Evolutionary conservation across 176 grass and related monocot species (phyloP).

Genomic region (Musa acuminata): DNA sequence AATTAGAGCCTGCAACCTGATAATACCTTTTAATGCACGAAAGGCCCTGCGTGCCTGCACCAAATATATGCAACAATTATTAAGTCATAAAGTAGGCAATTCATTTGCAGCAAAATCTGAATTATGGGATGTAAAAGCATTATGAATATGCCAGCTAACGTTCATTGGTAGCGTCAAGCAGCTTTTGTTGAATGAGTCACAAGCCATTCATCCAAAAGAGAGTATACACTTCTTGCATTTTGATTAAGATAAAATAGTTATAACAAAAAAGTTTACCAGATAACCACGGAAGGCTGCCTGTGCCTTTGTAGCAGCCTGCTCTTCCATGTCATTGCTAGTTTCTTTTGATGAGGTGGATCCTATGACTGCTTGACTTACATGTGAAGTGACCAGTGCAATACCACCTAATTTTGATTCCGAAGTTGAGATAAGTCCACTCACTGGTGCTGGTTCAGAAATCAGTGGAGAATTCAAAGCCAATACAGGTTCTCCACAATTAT

Average conservation of each 20-base stretch:
- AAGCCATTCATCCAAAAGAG: too few species aligned
- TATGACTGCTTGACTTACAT: slow-evolving; percentile 28
- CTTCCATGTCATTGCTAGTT: slow-evolving; percentile 39
- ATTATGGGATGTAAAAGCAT: too few species aligned
- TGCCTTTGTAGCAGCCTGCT: slow-evolving; percentile 72
- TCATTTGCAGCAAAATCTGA: background rate
- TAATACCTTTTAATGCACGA: slow-evolving; percentile 78
- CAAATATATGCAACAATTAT: background rate
- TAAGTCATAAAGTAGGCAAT: background rate
- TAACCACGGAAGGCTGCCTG: slow-evolving; percentile 94
- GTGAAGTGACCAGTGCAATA: slow-evolving; percentile 1
- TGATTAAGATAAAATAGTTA: background rate
- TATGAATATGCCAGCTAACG: too few species aligned
- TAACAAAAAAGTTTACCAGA: slow-evolving; percentile 37
- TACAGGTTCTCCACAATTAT: slow-evolving; percentile 27
- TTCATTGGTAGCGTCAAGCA: background rate
- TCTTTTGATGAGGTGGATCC: slow-evolving; percentile 23
- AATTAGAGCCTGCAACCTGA: slow-evolving; percentile 88
- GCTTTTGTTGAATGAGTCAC: background rate
- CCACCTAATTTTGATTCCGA: slow-evolving; percentile 26
- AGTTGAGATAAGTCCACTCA: slow-evolving; percentile 30
- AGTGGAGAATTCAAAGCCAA: slow-evolving; percentile 45
- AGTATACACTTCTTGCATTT: too few species aligned
- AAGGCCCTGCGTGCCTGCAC: slow-evolving; percentile 83
- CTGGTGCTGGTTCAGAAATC: slow-evolving; percentile 69